Base-by-base conservation (phyloP, 202 grass and related monocot species). In the Elaeis oleifera region DNA sequence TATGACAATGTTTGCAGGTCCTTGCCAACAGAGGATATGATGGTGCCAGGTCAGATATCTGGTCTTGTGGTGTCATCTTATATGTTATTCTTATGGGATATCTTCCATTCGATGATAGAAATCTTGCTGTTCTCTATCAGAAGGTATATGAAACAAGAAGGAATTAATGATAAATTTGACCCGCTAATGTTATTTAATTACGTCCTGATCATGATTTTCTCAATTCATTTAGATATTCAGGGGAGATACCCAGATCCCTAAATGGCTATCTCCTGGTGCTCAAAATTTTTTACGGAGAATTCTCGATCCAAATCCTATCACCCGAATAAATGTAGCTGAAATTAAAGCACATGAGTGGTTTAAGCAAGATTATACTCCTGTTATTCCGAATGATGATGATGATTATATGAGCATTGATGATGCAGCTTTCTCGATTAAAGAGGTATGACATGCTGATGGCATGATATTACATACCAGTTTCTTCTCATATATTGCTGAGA, bases 41-140 rank as follows among this genome's bases (percentile, higher is more conserved):
- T 58, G 88, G 84, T 26, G 85, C 88, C 18, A 64, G 85, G 69
- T 92, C 88, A 19, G 94, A 92, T 69, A 72, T 97, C 49, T 97
- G 94, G 94, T 97, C 94, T 17, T 97, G 94, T 72, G 94, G 94
- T 72, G 94, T 97, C 51, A 86, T 97, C 69, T 71, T 97, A 5
- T 97, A 82, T 65, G 81, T 83, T 31, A 89, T 97, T 79, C 88
- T 97, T 6, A 76, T 78, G 3, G 94, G 88, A 18, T 65, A 54
- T 70, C 88, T 92, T 67, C 94, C 88, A 5, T 97, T 97, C 18
- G 88, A 92, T 20, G 94, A 97, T 64, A 71, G 94, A 68, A 97
- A 97, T 64, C 70, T 97, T 31, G 88, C 82, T 53, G 94, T 97
- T 64, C 88, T 97, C 51, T 97, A 97, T 75, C 94, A 97, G 50